Percentiles rank a stretch among this genome's conserved stretches.
Evolutionary conservation across 2,329 filamentous ascomycete genomes (phyloP).

Genomic region (Xylariaceae sp.): DNA sequence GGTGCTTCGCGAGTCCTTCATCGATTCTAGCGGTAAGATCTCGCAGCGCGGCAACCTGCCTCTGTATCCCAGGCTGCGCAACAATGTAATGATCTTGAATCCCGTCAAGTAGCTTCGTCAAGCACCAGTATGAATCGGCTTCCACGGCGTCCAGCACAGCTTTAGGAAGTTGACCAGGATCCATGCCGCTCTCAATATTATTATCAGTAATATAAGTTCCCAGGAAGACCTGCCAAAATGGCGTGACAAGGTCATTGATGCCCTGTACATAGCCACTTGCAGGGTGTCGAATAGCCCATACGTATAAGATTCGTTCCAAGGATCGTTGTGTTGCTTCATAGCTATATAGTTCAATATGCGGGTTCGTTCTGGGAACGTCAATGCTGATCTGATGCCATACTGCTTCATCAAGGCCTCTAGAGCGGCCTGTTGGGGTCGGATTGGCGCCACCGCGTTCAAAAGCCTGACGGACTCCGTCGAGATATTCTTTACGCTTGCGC

Average conservation of each 20-base stretch:
- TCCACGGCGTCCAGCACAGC: conserved; percentile 95
- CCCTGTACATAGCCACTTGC: conserved; percentile 98
- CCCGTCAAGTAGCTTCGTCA: conserved; percentile 96
- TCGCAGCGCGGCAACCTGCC: conserved; percentile 86
- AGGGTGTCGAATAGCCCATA: conserved; percentile 97
- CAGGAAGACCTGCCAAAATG: conserved; percentile 97
- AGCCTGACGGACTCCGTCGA: conserved; percentile 83
- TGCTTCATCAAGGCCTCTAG: conserved; percentile 85
- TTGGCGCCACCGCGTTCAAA: conserved; percentile 68
- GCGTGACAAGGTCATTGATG: conserved; percentile 96
- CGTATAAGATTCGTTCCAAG: conserved; percentile 90
- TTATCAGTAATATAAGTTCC: conserved; percentile 93
- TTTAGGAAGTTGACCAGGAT: conserved; percentile 89
- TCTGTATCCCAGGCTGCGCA: conserved; percentile 93
- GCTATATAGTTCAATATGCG: conserved; percentile 91
- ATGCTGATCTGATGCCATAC: conserved; percentile 99
- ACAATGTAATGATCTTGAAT: conserved; percentile 99
- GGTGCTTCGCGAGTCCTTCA: conserved; percentile 79
- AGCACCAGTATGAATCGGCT: conserved; percentile 97
- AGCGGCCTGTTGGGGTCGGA: conserved; percentile 50
- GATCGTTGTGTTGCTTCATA: conserved; percentile 96
- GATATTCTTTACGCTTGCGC: conserved; percentile 92
- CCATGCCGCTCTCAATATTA: conserved; percentile 93
- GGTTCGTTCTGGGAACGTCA: conserved; percentile 94
- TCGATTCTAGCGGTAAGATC: conserved; percentile 94